Evolutionary conservation across 495 filamentous ascomycete genomes (phyloP).

Genomic region (Hypoxylon lienhwacheense): DNA sequence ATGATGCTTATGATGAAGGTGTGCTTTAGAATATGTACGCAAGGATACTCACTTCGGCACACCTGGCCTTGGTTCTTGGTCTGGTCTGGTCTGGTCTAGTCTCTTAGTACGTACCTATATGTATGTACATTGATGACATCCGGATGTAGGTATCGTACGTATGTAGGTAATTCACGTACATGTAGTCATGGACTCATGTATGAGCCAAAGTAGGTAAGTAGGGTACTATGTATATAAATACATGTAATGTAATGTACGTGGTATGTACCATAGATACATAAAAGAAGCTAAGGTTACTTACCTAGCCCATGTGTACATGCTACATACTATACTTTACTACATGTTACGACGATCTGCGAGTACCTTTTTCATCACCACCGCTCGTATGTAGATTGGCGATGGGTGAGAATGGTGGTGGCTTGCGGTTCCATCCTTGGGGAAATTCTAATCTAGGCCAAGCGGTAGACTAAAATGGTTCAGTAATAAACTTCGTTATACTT

Average conservation of each 20-base stretch:
- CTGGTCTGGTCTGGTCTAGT: no score
- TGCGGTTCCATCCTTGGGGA: no score
- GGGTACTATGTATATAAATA: neutral
- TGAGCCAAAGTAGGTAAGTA: slow-evolving; percentile 25
- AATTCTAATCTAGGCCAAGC: no score
- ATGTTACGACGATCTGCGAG: no score
- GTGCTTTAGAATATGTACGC: slow-evolving; percentile 21
- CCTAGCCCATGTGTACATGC: slow-evolving; percentile 2
- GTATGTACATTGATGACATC: slow-evolving; percentile 30
- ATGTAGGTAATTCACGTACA: no score
- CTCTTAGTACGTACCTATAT: slow-evolving; percentile 24
- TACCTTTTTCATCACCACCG: slow-evolving; percentile 12
- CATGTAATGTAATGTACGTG: no score
- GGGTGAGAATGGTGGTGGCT: no score
- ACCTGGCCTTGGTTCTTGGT: slow-evolving; percentile 23
- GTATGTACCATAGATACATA: no score
- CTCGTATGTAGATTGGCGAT: slow-evolving; percentile 8
- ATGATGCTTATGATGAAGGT: slow-evolving; percentile 35
- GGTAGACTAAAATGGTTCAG: no score
- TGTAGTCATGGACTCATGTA: no score
- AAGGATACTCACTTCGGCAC: slow-evolving; percentile 19
- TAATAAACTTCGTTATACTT: no score
- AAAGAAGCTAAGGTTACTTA: slow-evolving; percentile 3
- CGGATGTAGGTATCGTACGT: slow-evolving; percentile 29
- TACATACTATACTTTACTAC: no score